Evolutionary conservation across 2,329 filamentous ascomycete genomes (phyloP).

Genomic region (Aspergillus tanneri): DNA sequence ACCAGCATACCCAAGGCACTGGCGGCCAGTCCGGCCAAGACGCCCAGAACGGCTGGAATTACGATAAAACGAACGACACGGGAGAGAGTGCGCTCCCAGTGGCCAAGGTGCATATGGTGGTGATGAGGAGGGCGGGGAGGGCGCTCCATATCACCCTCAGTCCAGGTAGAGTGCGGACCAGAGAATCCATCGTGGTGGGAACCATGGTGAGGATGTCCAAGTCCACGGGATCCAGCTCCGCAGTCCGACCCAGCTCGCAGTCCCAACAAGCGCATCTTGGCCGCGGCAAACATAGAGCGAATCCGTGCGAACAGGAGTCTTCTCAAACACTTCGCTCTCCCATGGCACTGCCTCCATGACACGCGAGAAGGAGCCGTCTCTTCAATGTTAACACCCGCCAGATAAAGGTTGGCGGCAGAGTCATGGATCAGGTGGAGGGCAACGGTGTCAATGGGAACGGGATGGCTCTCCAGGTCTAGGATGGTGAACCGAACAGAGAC

Average conservation of each 20-base stretch:
- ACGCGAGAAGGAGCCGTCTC: slow-evolving; percentile 36
- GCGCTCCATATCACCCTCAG: slow-evolving; percentile 17
- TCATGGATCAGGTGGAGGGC: slow-evolving; percentile 41
- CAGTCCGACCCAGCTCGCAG: slow-evolving; percentile 34
- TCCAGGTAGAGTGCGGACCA: slow-evolving; percentile 4
- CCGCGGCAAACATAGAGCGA: slow-evolving; percentile 37
- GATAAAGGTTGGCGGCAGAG: slow-evolving; percentile 35
- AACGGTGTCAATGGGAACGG: slow-evolving; percentile 47
- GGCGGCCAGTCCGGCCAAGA: slow-evolving; percentile 47
- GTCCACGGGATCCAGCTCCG: slow-evolving; percentile 22
- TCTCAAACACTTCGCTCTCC: slow-evolving; percentile 41
- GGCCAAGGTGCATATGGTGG: slow-evolving; percentile 34
- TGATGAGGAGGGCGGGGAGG: slow-evolving; percentile 30
- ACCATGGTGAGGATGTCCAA: slow-evolving; percentile 11
- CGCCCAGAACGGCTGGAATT: slow-evolving; percentile 47
- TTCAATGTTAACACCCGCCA: slow-evolving; percentile 40
- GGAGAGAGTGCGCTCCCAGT: slow-evolving; percentile 41
- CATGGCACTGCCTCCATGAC: slow-evolving; percentile 46
- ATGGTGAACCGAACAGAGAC: slow-evolving; percentile 46
- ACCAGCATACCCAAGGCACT: slow-evolving; percentile 50
- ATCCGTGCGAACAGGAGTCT: slow-evolving; percentile 42
- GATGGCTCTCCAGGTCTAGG: slow-evolving; percentile 43
- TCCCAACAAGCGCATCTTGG: slow-evolving; percentile 37
- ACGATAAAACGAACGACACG: slow-evolving; percentile 46
- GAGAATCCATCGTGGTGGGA: slow-evolving; percentile 10